Percentiles rank a stretch among this genome's conserved stretches.
These are phyloP conservation scores for Triticum dicoccoides DNA, from an alignment of 176 grass and related monocot species.

Conservation along the genomic window DNA sequence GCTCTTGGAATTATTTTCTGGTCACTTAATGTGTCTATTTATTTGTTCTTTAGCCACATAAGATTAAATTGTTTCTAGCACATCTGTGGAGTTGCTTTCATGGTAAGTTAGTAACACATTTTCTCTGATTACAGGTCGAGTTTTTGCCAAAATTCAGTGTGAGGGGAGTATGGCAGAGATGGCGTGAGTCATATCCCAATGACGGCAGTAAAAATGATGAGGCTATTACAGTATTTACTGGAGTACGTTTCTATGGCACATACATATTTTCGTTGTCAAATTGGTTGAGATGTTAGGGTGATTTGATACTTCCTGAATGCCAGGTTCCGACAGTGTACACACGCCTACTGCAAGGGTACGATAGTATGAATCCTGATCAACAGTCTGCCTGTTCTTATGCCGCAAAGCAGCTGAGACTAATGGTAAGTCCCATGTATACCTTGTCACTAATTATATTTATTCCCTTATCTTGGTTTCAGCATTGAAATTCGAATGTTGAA, in stretches of 20 bases:
- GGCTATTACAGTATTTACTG: constrained; percentile 91
- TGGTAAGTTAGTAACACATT: constrained; percentile 23
- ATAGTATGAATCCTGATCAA: constrained; percentile 75
- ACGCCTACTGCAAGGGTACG: constrained; percentile 84
- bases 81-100: constrained; percentile 22
- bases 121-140: constrained; percentile 65
- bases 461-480: not conserved
- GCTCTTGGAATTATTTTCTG: constrained; percentile 21
- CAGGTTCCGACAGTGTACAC: constrained; percentile 98
- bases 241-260: constrained; percentile 46
- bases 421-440: constrained; percentile 56
- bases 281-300: constrained; percentile 12
- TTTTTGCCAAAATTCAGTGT: constrained; percentile 97
- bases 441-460: not conserved
- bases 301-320: constrained; percentile 34
- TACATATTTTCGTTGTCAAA: not conserved
- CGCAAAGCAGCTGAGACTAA: constrained; percentile 84
- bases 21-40: not conserved
- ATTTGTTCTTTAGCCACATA: constrained; percentile 21
- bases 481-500: constrained; percentile 7
- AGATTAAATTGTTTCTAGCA: not conserved
- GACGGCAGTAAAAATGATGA: constrained; percentile 51
- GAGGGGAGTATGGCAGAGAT: constrained; percentile 90
- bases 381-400: constrained; percentile 64
- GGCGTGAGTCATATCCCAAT: constrained; percentile 81